Evolutionary conservation across 2,329 filamentous ascomycete genomes (phyloP).

Genomic region (Beauveria pseudobassiana): DNA sequence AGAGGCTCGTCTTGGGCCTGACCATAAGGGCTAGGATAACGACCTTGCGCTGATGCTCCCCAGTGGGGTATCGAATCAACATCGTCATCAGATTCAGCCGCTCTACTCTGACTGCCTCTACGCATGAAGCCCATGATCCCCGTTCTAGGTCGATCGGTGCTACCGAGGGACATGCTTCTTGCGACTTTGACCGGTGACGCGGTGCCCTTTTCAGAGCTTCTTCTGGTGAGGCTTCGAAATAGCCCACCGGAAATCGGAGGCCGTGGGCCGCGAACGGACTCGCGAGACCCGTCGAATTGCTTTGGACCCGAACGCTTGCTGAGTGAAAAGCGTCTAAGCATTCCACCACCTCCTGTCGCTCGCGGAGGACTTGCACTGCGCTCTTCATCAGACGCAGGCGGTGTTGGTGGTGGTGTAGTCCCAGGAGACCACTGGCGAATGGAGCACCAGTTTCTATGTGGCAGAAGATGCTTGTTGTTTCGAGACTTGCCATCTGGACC

Average conservation of each 20-base stretch:
- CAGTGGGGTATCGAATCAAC: slow-evolving; percentile 50
- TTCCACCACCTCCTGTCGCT: slow-evolving; percentile 25
- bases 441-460: slow-evolving; percentile 91
- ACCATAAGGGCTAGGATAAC: slow-evolving; percentile 12
- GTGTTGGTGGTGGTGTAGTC: slow-evolving; percentile 63
- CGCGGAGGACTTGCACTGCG: slow-evolving; percentile 32
- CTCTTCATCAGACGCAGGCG: slow-evolving; percentile 44
- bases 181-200: slow-evolving; percentile 36
- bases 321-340: slow-evolving; percentile 40
- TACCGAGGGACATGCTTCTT: slow-evolving; percentile 55
- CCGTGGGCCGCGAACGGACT: slow-evolving; percentile 34
- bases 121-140: slow-evolving; percentile 35
- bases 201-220: slow-evolving; percentile 27
- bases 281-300: slow-evolving; percentile 30
- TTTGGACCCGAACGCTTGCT: slow-evolving; percentile 25
- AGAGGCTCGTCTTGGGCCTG: slow-evolving; percentile 16
- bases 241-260: slow-evolving; percentile 44
- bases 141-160: slow-evolving; percentile 40
- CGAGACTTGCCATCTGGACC: slow-evolving; percentile 84
- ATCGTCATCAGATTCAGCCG: slow-evolving; percentile 16
- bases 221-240: slow-evolving; percentile 36
- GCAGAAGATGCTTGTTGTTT: slow-evolving; percentile 85
- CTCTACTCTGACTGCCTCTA: slow-evolving; percentile 31
- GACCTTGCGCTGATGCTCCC: slow-evolving; percentile 25
- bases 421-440: slow-evolving; percentile 80